Percentiles rank a stretch among this genome's conserved stretches.
Evolutionary conservation across 2,329 filamentous ascomycete species (phyloP).

Genomic region (Fusarium buxicola): DNA sequence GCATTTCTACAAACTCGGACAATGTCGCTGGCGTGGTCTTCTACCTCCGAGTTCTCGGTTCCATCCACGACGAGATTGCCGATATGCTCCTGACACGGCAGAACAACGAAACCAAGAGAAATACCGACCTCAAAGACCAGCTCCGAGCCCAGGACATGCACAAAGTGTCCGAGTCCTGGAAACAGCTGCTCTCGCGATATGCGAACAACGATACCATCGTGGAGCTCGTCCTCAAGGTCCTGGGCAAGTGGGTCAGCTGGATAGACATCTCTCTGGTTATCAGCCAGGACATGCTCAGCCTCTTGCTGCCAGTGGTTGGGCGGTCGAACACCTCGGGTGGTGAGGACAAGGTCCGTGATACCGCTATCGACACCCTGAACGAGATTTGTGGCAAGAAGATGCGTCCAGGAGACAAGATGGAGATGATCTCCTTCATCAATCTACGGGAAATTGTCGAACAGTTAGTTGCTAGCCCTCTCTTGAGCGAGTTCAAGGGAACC

Average conservation of each 20-base stretch:
- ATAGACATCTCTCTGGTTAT: conserved; percentile 96
- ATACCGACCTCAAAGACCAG: conserved; percentile 90
- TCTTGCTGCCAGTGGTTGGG: conserved; percentile 89
- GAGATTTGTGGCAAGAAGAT: conserved; percentile 99
- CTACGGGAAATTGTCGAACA: conserved; percentile 86
- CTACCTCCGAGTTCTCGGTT: conserved; percentile 88
- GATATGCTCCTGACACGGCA: conserved; percentile 88
- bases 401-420: conserved; percentile 91
- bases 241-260: conserved; percentile 99
- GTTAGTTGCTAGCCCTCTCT: conserved; percentile 83
- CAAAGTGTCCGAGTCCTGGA: conserved; percentile 91
- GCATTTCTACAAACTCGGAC: conserved; percentile 70
- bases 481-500: conserved; percentile 82
- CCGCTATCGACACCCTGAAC: conserved; percentile 93
- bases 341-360: conserved; percentile 86
- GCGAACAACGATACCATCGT: conserved; percentile 77
- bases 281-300: conserved; percentile 85
- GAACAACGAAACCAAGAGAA: conserved; percentile 82
- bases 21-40: conserved; percentile 83
- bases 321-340: conserved; percentile 70
- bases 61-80: conserved; percentile 96
- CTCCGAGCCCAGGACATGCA: conserved; percentile 87
- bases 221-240: conserved; percentile 89
- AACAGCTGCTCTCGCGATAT: conserved; percentile 87
- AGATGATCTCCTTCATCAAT: conserved; percentile 92